Percentiles rank a stretch among this genome's conserved stretches.
phyloP scores from a whole-genome alignment of 108 stramenopile species.

The Thalassiosira profunda region DNA sequence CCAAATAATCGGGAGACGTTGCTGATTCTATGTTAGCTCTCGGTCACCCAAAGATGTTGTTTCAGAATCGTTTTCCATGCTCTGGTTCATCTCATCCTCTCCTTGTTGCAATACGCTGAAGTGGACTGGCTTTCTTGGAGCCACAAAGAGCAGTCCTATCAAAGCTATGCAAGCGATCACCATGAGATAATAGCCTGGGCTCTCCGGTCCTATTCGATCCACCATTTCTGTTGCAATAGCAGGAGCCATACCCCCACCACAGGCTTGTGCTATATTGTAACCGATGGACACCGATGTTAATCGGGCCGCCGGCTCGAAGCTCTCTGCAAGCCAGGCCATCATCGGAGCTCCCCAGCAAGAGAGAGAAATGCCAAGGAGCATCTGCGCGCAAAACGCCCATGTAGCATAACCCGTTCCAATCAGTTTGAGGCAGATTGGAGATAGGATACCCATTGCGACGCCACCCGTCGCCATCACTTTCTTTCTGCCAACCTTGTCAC shows the following conservation, averaged over 20 bases:
- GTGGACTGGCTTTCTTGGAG: constrained; percentile 35
- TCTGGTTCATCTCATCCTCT: constrained; percentile 20
- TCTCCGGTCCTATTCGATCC: constrained; percentile 29
- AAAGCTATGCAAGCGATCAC: constrained; percentile 44
- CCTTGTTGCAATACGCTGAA: constrained; percentile 24
- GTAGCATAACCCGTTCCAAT: constrained; percentile 45
- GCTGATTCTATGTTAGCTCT: too few relatives aligned
- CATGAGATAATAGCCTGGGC: constrained; percentile 54
- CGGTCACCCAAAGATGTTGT: too few relatives aligned
- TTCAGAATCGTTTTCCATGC: too few relatives aligned
- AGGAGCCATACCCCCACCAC: constrained; percentile 59
- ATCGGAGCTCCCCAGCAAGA: constrained; percentile 82
- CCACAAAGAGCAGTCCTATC: constrained; percentile 51
- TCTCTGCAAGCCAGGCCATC: constrained; percentile 83
- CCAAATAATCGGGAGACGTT: too few relatives aligned
- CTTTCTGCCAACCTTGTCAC: constrained; percentile 57
- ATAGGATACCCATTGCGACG: constrained; percentile 28
- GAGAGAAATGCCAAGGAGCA: constrained; percentile 52
- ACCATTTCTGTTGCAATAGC: constrained; percentile 60
- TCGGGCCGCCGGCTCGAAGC: constrained; percentile 63
- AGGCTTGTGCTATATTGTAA: constrained; percentile 76
- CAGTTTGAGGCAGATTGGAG: constrained; percentile 43
- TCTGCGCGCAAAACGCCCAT: constrained; percentile 59
- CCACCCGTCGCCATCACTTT: constrained; percentile 67
- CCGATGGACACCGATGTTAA: constrained; percentile 79